These are phyloP conservation scores for Cicer judaicum DNA, from an alignment of 306 rosid species.

Conservation along the genomic window DNA sequence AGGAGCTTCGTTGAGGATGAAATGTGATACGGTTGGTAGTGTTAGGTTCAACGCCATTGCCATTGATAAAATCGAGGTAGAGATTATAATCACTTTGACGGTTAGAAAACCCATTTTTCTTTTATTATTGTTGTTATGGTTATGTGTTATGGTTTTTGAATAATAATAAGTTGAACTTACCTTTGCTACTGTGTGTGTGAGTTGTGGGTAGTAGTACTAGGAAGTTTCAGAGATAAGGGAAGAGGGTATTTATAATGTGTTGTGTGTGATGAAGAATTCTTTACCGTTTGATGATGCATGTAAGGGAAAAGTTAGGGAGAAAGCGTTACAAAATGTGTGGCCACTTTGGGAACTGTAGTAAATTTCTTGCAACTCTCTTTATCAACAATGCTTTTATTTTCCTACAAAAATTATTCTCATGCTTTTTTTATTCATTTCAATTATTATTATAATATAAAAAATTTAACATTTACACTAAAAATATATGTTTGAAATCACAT, in stretches of 20 bases:
- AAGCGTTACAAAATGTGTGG: neutral
- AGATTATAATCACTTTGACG: slow-evolving; percentile 57
- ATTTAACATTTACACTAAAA: too few relatives aligned
- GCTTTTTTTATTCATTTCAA: too few relatives aligned
- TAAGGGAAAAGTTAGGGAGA: neutral
- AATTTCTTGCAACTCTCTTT: too few relatives aligned
- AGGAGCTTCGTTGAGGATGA: slow-evolving; percentile 65
- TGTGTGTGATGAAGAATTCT: slow-evolving; percentile 24
- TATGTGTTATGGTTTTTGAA: neutral
- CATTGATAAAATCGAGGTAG: slow-evolving; percentile 64
- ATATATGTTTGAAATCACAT: too few relatives aligned
- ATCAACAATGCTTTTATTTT: too few relatives aligned
- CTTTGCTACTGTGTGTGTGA: neutral
- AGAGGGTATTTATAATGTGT: slow-evolving; percentile 34
- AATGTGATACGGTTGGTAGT: slow-evolving; percentile 58
- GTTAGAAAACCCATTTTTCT: slow-evolving; percentile 45
- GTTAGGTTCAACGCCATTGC: slow-evolving; percentile 73
- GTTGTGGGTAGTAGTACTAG: neutral
- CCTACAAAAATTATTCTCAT: neutral
- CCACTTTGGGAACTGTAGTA: neutral
- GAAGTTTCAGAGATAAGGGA: neutral
- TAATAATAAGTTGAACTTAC: neutral
- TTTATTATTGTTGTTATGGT: neutral
- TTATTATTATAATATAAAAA: too few relatives aligned
- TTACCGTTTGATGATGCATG: slow-evolving; percentile 44